Base-by-base conservation (phyloP, 805 yeast genomes). In the Starmerella kuoi region DNA sequence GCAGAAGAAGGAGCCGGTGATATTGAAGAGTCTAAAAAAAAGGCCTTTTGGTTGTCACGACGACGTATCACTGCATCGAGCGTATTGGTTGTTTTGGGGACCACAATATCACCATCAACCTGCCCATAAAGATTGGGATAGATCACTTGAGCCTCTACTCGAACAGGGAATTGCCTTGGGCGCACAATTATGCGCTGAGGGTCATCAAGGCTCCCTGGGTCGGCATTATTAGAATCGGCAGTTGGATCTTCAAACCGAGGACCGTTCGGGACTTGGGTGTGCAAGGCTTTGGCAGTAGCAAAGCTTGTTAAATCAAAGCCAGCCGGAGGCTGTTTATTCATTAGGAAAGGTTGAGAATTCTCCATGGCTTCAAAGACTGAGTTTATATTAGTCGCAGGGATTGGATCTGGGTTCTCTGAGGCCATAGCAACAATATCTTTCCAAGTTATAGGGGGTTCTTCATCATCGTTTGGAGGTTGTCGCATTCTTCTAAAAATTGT, bases 401-500 rank as follows among this genome's bases (percentile, higher is more conserved):
- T 27, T 0, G 88, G 69, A n/a, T 79, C 88, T 5, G 74, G 68
- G 0, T 84, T 77, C 38, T 80, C 87, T 1, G 77, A 45, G 3
- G 38, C 63, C 14, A 75, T 79, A 47, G 82, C 79, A 12, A 86
- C 64, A 54, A 81, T 79, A 42, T 85, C 93, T n/a, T 76, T 55
- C 77, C 83, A 91, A 43, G 78, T 73, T 25, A 87, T 56, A 1
- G 94, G 93, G 0, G 95, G 95, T 59, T 88, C 97, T 60, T 91
- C 98, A 57, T 91, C 99, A 60, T 91, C 98, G 62, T 88, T 86
- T 0, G 94, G 87, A 1, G 99, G 99, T 52, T 91, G 82, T 43
- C 85, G 71, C 83, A 91, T 78, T 51, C 99, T 72, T 55, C 84
- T 81, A 62, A 91, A 88, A 57, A 83, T 93, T 26, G 76, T 67